These are phyloP conservation scores for Peterozyma toletana DNA, from an alignment of 805 yeast species.

Conservation along the genomic window DNA sequence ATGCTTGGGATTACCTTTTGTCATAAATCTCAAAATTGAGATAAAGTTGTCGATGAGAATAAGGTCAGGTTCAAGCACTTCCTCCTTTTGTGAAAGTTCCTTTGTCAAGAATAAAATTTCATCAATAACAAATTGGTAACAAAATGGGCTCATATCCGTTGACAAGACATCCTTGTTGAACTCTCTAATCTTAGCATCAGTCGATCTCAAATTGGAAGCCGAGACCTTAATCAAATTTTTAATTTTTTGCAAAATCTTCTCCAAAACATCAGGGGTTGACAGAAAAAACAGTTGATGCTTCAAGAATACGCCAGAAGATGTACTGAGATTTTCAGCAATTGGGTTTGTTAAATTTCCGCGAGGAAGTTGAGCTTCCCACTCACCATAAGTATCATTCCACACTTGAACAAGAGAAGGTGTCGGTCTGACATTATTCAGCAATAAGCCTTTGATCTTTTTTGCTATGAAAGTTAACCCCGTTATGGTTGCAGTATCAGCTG, in stretches of 20 bases:
- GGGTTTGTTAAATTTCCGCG: neutral
- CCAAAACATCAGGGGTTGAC: constrained; percentile 15
- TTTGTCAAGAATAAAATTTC: constrained; percentile 32
- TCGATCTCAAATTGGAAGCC: constrained; percentile 16
- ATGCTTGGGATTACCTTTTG: constrained; percentile 17
- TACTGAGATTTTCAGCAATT: neutral
- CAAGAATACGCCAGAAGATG: constrained; percentile 54
- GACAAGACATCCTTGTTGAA: constrained; percentile 67
- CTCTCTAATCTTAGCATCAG: constrained; percentile 42
- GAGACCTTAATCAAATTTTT: constrained; percentile 15
- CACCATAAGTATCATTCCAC: constrained; percentile 4
- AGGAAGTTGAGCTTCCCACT: constrained; percentile 1
- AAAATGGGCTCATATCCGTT: constrained; percentile 53
- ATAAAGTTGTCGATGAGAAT: constrained; percentile 42
- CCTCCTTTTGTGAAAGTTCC: constrained; percentile 18
- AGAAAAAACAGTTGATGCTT: neutral
- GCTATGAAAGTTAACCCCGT: constrained; percentile 73
- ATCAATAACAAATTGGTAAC: constrained; percentile 40
- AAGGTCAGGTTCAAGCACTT: constrained; percentile 20
- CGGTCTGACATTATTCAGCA: constrained; percentile 16
- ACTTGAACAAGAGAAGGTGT: constrained; percentile 3
- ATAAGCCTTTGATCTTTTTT: constrained; percentile 48
- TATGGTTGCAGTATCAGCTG: constrained; percentile 47
- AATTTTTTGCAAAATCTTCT: constrained; percentile 19
- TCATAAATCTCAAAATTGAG: constrained; percentile 33